Conservation (phyloP, 306 rosid species). For the Albizia julibrissin region DNA sequence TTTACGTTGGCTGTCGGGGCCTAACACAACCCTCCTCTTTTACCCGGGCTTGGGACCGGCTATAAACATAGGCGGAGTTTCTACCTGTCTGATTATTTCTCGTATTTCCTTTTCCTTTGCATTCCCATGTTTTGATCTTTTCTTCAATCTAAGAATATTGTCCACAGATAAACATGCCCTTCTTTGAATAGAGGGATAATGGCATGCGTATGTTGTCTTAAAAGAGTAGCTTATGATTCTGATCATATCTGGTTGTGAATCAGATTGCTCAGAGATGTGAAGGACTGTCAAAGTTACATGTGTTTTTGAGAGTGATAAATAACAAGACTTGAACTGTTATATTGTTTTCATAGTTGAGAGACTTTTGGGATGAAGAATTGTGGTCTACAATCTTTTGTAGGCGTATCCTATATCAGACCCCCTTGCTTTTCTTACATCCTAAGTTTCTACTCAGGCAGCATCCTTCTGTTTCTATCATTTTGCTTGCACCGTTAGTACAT, state of each 20-base stretch:
- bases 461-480: not conserved
- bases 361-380: slow-evolving; percentile 12
- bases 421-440: not conserved
- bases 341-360: slow-evolving; percentile 28
- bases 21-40: too few relatives aligned
- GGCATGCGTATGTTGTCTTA: not conserved
- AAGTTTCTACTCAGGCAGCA: not conserved
- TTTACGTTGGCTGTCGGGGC: too few relatives aligned
- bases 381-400: slow-evolving; percentile 2
- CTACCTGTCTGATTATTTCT: slow-evolving; percentile 11
- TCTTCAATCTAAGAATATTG: slow-evolving; percentile 18
- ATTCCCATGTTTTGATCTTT: slow-evolving; percentile 6
- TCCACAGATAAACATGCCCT: slow-evolving; percentile 22
- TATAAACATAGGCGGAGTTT: too few relatives aligned
- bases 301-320: slow-evolving; percentile 27
- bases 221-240: not conserved
- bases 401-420: not conserved
- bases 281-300: slow-evolving; percentile 9
- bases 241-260: slow-evolving; percentile 12
- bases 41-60: too few relatives aligned
- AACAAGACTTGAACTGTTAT: not conserved
- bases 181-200: not conserved
- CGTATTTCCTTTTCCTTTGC: not conserved
- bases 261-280: slow-evolving; percentile 1
- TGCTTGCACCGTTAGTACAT: not conserved